Percentiles rank a stretch among this genome's conserved stretches.
These are phyloP conservation scores for Suhomyces taliae DNA, from an alignment of 1,139 yeast genomes.

Conservation along the genomic window DNA sequence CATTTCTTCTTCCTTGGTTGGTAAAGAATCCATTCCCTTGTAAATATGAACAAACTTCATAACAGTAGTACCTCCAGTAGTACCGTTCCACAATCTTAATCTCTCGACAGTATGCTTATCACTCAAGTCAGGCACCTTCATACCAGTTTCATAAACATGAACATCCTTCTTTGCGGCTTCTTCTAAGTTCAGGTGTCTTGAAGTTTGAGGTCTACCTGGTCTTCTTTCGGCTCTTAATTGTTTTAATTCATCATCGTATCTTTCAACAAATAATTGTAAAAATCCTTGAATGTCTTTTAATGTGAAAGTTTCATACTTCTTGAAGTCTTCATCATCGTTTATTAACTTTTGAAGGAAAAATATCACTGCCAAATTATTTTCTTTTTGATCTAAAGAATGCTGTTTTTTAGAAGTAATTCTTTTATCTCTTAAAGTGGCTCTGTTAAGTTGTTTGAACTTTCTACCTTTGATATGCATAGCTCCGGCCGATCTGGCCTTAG, in stretches of 20 bases:
- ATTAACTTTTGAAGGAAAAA: constrained; percentile 67
- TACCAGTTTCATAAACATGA: constrained; percentile 68
- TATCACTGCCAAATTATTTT: constrained; percentile 56
- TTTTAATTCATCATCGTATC: constrained; percentile 73
- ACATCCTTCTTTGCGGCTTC: constrained; percentile 60
- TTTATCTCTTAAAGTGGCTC: constrained; percentile 83
- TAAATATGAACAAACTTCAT: constrained; percentile 48
- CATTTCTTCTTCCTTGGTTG: constrained; percentile 29
- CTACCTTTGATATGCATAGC: constrained; percentile 85
- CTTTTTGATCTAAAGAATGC: constrained; percentile 57
- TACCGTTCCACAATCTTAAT: constrained; percentile 76
- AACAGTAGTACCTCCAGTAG: constrained; percentile 73
- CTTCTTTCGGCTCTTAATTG: constrained; percentile 61
- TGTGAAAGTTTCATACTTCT: constrained; percentile 40
- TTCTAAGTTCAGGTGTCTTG: constrained; percentile 66
- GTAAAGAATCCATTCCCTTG: constrained; percentile 31
- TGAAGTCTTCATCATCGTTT: constrained; percentile 42
- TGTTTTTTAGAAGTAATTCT: constrained; percentile 62
- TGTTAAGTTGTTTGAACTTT: constrained; percentile 75
- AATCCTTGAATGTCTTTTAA: constrained; percentile 60
- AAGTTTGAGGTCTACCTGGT: constrained; percentile 82
- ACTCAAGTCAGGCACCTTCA: constrained; percentile 69
- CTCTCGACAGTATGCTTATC: constrained; percentile 58
- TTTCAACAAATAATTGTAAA: constrained; percentile 60
- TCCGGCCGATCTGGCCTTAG: constrained; percentile 50